Evolutionary conservation across 768 basidiomycete genomes (phyloP).

Genomic region (Leccinellum albellum): DNA sequence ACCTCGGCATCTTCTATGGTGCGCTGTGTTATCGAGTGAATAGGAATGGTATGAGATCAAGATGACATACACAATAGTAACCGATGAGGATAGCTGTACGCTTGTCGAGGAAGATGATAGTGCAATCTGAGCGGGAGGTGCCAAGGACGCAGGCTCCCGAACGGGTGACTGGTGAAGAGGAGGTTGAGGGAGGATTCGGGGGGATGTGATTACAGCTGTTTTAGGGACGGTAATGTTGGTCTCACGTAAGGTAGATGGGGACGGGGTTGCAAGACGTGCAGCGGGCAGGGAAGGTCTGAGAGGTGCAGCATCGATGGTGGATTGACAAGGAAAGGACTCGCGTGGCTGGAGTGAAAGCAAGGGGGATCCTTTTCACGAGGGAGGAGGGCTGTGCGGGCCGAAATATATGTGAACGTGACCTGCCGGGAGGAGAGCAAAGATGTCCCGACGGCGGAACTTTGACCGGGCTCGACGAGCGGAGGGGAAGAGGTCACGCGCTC

Average conservation of each 20-base stretch:
- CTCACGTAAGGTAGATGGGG: slow-evolving; percentile 23
- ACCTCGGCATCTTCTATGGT: slow-evolving; percentile 55
- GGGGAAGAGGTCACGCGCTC: slow-evolving; percentile 42
- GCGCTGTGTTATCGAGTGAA: slow-evolving; percentile 19
- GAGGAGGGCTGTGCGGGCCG: slow-evolving; percentile 39
- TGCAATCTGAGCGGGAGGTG: slow-evolving; percentile 14
- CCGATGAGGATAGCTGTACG: slow-evolving; percentile 27
- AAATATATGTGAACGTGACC: too few relatives aligned
- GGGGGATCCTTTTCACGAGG: slow-evolving; percentile 55
- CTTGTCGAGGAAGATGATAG: slow-evolving; percentile 15
- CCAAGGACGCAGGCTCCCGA: slow-evolving; percentile 4
- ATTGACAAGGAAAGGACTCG: slow-evolving; percentile 45
- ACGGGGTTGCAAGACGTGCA: slow-evolving; percentile 27
- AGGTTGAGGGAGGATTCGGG: slow-evolving; percentile 24
- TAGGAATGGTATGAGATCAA: not conserved
- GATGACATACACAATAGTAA: slow-evolving; percentile 16
- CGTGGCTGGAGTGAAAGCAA: slow-evolving; percentile 46
- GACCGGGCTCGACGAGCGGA: slow-evolving; percentile 63
- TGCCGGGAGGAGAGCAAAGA: slow-evolving; percentile 31
- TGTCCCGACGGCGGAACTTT: slow-evolving; percentile 34
- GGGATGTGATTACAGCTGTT: slow-evolving; percentile 37
- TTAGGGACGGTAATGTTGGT: too few relatives aligned
- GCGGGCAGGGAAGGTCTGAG: slow-evolving; percentile 22
- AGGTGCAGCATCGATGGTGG: slow-evolving; percentile 35
- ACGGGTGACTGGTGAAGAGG: slow-evolving; percentile 20